phyloP scores from a whole-genome alignment of 176 grass and related monocot genomes.

The Luzula sylvatica region DNA sequence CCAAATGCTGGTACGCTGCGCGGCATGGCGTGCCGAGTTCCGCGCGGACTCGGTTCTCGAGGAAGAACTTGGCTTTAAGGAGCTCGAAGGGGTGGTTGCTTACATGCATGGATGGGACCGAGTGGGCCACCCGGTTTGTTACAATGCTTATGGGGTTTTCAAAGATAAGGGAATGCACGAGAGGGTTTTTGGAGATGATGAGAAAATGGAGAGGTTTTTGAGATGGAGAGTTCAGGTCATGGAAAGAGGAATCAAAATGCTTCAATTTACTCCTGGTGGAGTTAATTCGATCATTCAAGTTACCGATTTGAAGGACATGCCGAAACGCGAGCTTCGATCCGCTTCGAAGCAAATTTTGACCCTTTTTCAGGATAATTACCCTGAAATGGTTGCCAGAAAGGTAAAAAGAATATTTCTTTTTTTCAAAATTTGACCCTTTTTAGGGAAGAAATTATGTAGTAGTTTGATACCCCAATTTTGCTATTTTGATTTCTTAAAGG shows the following conservation, averaged over 20 bases:
- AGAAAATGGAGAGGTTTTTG: constrained; percentile 67
- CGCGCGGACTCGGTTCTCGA: constrained; percentile 52
- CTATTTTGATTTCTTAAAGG: constrained; percentile 15
- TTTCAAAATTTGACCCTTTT: not conserved
- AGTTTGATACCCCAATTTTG: not conserved
- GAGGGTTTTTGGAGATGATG: constrained; percentile 63
- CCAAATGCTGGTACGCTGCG: constrained; percentile 69
- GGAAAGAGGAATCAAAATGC: constrained; percentile 76
- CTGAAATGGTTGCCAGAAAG: constrained; percentile 93
- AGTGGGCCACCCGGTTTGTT: constrained; percentile 70
- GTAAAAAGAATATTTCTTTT: constrained; percentile 6
- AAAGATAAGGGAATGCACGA: constrained; percentile 67
- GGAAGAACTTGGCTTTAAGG: constrained; percentile 92
- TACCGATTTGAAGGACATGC: constrained; percentile 92
- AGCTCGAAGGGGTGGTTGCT: constrained; percentile 68
- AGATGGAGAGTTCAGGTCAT: constrained; percentile 94
- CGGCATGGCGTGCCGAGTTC: constrained; percentile 70
- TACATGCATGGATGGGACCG: constrained; percentile 96
- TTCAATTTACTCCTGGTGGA: constrained; percentile 62
- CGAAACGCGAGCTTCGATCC: constrained; percentile 76
- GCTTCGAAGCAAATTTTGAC: constrained; percentile 83
- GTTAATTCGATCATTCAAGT: constrained; percentile 95
- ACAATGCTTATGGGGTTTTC: constrained; percentile 93
- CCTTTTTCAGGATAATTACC: constrained; percentile 98
- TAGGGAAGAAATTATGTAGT: constrained; percentile 5